A percentile compares a stretch with the other conserved stretches of the same genome.
These are phyloP conservation scores for Craterostigma plantagineum DNA, from an alignment of 257 asterid genomes.

Conservation along the genomic window DNA sequence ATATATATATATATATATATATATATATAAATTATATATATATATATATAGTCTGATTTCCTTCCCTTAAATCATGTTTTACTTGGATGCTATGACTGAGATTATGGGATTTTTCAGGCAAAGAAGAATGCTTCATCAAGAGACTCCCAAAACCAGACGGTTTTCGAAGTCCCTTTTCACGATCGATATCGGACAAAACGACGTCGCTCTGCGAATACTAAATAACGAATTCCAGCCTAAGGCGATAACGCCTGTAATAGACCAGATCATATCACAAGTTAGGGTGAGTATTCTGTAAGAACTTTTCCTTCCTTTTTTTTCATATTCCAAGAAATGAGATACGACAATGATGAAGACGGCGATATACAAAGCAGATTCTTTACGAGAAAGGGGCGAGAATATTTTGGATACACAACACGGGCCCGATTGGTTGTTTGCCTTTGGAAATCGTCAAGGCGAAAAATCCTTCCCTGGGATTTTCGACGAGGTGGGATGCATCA, in stretches of 20 bases:
- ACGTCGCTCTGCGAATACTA: conserved; percentile 18
- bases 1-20: too few relatives aligned
- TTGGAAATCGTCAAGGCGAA: conserved; percentile 12
- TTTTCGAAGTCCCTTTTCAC: conserved; percentile 34
- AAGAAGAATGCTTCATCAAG: conserved; percentile 6
- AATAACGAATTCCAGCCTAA: conserved; percentile 14
- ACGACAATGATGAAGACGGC: too few relatives aligned
- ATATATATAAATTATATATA: too few relatives aligned
- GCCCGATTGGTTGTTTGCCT: conserved; percentile 63
- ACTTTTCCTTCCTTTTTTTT: not conserved
- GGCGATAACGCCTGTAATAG: conserved; percentile 18
- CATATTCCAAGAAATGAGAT: not conserved
- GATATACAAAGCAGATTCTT: conserved; percentile 16
- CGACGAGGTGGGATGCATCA: conserved; percentile 49
- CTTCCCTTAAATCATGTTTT: not conserved
- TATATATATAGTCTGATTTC: too few relatives aligned
- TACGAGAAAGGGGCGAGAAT: conserved; percentile 39
- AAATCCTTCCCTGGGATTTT: conserved; percentile 27
- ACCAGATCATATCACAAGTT: conserved; percentile 21
- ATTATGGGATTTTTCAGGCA: conserved; percentile 11
- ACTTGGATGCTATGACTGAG: not conserved
- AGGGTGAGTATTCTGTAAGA: conserved; percentile 24
- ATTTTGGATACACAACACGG: conserved; percentile 65
- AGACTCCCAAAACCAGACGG: conserved; percentile 33
- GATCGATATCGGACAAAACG: conserved; percentile 62